Evolutionary conservation across 331 rosid species (phyloP), one percentile per base, ranked within the genome.

Genomic region (Malus hybrid): DNA sequence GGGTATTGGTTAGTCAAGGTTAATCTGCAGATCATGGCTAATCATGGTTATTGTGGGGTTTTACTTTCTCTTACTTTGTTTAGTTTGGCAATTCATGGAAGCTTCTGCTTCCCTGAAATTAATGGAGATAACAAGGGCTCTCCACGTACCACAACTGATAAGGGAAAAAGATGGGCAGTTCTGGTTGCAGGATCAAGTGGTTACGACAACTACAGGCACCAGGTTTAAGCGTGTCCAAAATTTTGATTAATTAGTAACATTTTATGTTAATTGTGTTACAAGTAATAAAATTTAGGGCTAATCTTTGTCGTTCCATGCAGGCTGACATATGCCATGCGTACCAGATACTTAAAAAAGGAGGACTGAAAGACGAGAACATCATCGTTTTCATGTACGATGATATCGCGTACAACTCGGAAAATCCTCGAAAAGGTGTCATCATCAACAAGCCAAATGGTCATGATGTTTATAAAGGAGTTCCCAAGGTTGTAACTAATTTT

Each of bases 291-390:
- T 44, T 22, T 20, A 24, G n/a, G 44, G 11, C 44, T 36, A 36
- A 36, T 36, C 44, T 0, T 36, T 64, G 15, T 20, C 8, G 19
- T 24, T 24, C 20, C 6, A 1, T 53, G 20, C 60, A 82, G 87
- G 90, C 96, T 10, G 96, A 89, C 79, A 50, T 89, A 15, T 91
- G 91, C 19, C 97, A 91, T 80, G 93, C 97, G 10, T 91, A 91
- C 24, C 96, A 91, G 68, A 18, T 88, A 48, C 29, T 28, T 2
- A 28, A 28, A 3, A 28, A 28, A 28, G 29, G 29, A 28, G 29
- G 29, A 28, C 29, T 28, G 29, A 28, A 28, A 28, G 29, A 28
- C 29, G 29, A 28, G 29, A 28, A 28, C 29, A 28, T 28, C 29
- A 28, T 28, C 29, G 29, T 28, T 28, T 28, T 28, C 29, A 28